phyloP scores from a whole-genome alignment of 2,329 filamentous ascomycete genomes.

The Sporothrix schenckii region DNA sequence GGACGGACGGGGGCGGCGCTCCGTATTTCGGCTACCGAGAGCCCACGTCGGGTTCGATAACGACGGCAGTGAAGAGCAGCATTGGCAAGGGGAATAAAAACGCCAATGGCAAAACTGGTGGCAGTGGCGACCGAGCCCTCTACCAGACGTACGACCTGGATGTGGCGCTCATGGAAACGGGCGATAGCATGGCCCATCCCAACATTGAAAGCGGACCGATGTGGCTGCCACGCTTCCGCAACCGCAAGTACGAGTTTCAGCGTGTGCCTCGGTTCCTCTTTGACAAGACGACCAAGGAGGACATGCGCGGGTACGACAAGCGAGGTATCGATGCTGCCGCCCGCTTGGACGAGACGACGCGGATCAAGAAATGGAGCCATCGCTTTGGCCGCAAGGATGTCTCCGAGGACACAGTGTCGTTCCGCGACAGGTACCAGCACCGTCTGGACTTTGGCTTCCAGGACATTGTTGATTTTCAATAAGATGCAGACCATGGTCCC shows the following conservation, averaged over 20 bases:
- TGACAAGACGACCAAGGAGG: not conserved
- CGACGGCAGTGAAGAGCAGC: not conserved
- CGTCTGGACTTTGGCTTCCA: slow-evolving; percentile 34
- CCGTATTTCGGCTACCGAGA: slow-evolving; percentile 33
- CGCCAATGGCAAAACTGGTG: not conserved
- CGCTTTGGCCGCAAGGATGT: not conserved
- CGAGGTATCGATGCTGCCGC: not conserved
- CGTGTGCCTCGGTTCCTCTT: not conserved
- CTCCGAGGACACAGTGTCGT: not conserved
- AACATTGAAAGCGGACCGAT: slow-evolving; percentile 34
- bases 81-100: not conserved
- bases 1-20: slow-evolving; percentile 23
- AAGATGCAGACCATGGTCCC: not conserved
- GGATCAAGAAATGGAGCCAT: not conserved
- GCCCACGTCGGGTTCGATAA: not conserved
- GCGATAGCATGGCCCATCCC: slow-evolving; percentile 37
- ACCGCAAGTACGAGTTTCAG: not conserved
- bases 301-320: not conserved
- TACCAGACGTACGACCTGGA: slow-evolving; percentile 34
- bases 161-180: slow-evolving; percentile 40
- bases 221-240: slow-evolving; percentile 35
- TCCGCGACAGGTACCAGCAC: slow-evolving; percentile 28
- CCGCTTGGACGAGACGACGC: not conserved
- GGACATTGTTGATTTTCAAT: slow-evolving; percentile 25
- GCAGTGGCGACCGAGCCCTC: slow-evolving; percentile 1